Percentiles rank a stretch among this genome's conserved stretches.
Evolutionary conservation across 2,329 filamentous ascomycete species (phyloP).

Genomic region (Aureobasidium sp.): DNA sequence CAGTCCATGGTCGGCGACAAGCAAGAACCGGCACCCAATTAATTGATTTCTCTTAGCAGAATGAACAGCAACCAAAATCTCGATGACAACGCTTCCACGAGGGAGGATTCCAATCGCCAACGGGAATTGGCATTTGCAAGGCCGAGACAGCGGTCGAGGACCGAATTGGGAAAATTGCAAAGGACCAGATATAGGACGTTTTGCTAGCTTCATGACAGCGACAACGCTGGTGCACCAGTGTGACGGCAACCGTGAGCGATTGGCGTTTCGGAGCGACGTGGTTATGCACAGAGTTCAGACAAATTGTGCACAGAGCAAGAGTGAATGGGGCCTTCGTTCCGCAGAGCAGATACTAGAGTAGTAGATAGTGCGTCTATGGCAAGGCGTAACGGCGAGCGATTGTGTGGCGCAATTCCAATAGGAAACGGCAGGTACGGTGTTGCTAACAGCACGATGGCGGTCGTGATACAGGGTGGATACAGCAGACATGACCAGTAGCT

Average conservation of each 20-base stretch:
- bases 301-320: not conserved
- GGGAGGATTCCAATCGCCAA: not conserved
- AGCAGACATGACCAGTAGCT: not conserved
- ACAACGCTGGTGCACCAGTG: not conserved
- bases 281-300: not conserved
- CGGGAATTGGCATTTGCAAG: not conserved
- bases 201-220: not conserved
- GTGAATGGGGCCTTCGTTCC: not conserved
- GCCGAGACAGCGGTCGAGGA: not conserved
- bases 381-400: conserved; percentile 2
- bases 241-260: not conserved
- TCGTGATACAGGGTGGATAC: not conserved
- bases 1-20: not conserved
- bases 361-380: not conserved
- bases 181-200: conserved; percentile 3
- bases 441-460: not conserved
- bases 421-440: conserved; percentile 1
- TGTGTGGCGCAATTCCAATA: conserved; percentile 9
- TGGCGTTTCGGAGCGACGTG: not conserved
- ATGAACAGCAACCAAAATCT: not conserved
- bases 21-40: not conserved
- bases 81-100: conserved; percentile 8
- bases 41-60: not conserved
- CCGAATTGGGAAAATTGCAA: not conserved
- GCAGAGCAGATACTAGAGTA: not conserved